A percentile compares a stretch with the other conserved stretches of the same genome.
These are phyloP conservation scores for Cyclotella baltica DNA, from an alignment of 108 stramenopile genomes.

Conservation along the genomic window DNA sequence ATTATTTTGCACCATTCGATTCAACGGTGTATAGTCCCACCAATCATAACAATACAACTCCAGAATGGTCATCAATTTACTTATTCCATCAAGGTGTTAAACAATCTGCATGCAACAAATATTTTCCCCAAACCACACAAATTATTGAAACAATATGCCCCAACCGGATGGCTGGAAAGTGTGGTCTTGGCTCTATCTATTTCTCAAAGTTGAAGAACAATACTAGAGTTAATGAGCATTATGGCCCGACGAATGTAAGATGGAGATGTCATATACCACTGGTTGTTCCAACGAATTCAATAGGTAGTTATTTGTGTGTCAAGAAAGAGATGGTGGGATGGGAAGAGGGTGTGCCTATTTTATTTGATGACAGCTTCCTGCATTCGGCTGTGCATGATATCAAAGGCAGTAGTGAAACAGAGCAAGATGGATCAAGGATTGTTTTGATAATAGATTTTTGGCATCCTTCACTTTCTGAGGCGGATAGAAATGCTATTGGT, in stretches of 20 bases:
- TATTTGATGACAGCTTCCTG: conserved; percentile 75
- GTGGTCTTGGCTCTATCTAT: conserved; percentile 52
- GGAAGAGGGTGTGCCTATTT: conserved; percentile 54
- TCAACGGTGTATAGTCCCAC: conserved; percentile 30
- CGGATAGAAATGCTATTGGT: conserved; percentile 59
- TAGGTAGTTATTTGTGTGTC: conserved; percentile 42
- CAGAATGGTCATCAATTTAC: conserved; percentile 55
- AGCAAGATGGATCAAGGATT: conserved; percentile 36
- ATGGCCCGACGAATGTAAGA: conserved; percentile 71
- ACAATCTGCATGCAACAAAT: conserved; percentile 31
- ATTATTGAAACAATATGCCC: conserved; percentile 52
- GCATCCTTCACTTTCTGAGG: conserved; percentile 59
- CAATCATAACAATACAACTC: not conserved
- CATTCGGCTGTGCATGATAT: conserved; percentile 59
- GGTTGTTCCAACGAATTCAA: conserved; percentile 45
- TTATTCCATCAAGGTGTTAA: conserved; percentile 43
- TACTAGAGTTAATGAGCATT: conserved; percentile 59
- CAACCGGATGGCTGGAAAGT: conserved; percentile 52
- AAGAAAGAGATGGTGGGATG: conserved; percentile 40
- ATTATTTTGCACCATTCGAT: conserved; percentile 42
- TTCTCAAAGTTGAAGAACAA: conserved; percentile 50
- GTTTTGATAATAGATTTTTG: conserved; percentile 74
- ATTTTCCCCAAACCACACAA: conserved; percentile 43
- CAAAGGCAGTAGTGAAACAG: not conserved
- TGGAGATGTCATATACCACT: conserved; percentile 70